Conservation (phyloP, 345 rosid species). For the Eucalyptus marginata region DNA sequence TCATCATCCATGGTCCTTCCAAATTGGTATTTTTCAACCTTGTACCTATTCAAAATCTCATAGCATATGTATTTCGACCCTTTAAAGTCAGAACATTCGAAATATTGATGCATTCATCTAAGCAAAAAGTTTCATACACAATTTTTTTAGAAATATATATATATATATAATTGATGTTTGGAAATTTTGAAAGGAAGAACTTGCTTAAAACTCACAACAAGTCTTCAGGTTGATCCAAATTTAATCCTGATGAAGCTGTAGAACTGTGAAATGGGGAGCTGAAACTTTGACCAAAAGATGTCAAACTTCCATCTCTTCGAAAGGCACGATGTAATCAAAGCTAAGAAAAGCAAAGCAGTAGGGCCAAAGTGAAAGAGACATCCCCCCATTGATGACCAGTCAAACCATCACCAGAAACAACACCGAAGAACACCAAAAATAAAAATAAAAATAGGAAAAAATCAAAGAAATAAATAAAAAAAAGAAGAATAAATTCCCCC, state of each 20-base stretch:
- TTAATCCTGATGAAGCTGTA: background rate
- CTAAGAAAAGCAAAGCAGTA: background rate
- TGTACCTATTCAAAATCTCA: no score
- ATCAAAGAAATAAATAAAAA: background rate
- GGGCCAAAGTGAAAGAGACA: background rate
- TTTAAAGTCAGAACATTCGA: background rate
- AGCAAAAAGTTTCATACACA: background rate
- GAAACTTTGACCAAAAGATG: background rate
- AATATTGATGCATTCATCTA: background rate
- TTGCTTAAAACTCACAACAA: background rate
- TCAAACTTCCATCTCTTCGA: background rate
- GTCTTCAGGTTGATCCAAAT: background rate
- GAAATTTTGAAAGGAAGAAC: background rate
- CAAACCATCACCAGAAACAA: background rate
- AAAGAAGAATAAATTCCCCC: background rate
- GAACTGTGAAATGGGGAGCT: background rate
- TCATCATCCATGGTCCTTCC: background rate
- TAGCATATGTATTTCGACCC: background rate
- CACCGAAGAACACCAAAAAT: background rate
- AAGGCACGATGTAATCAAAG: background rate
- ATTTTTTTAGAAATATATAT: no score
- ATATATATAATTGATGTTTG: background rate
- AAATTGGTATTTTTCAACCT: background rate
- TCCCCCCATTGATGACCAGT: background rate
- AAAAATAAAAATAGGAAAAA: background rate